Base-by-base conservation (phyloP, 148 eudicot species). In the Diospyros lotus region DNA sequence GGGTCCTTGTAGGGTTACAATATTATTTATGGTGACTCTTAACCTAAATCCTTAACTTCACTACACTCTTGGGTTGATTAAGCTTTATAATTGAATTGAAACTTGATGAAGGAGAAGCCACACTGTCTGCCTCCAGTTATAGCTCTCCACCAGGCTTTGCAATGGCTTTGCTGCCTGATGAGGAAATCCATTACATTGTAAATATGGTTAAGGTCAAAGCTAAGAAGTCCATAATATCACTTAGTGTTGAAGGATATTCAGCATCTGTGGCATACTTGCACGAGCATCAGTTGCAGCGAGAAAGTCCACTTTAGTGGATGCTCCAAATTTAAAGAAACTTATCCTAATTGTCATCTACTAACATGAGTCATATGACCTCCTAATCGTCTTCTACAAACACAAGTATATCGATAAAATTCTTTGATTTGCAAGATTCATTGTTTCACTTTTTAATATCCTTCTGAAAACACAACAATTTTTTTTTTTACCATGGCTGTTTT, bases 361-460 rank as follows among this genome's bases (percentile, higher is more conserved):
- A 40, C 40, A 14, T 55, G 15, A 39, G 9, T 3, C 52, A 48
- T 48, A 48, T 28, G 28, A 28, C 28, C 28, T 0, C 28, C 28
- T 28, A 28, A 28, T 28, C 28, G 28, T 46, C 38, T 62, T 48
- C 17, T 48, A 61, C n/a, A 18, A 48, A 39, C 28, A 12, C 15
- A 39, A 46, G 14, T 2, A 1, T 50, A 61, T 15, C 1, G 48
- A 40, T 39, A 18, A 3, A 51, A 58, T 59, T 68, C 72, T n/a
- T 40, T 55, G 58, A 50, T 58, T 39, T 69, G 44, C 39, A 44
- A 38, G 53, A 55, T 69, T 51, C 40, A 42, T 39, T 41, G 10
- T 70, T 63, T 77, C 75, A 63, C 12, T 43, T 63, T 42, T 17
- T 46, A 10, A 17, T 48, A 62, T 40, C 62, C 39, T 41, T 50